phyloP scores from a whole-genome alignment of 2,329 filamentous ascomycete species.

The Calonectria multiphialidica region DNA sequence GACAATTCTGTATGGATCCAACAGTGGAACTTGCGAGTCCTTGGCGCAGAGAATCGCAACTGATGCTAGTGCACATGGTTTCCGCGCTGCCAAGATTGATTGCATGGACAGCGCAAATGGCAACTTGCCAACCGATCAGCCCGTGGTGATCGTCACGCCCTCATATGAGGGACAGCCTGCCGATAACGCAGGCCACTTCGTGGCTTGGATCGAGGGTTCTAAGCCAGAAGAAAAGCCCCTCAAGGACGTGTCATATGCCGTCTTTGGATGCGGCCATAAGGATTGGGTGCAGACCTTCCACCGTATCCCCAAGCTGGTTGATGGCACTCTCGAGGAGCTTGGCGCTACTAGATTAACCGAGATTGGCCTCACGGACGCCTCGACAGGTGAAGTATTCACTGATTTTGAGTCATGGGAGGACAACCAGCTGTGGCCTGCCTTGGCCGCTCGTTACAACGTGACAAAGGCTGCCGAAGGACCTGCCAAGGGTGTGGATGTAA shows the following conservation, averaged over 20 bases:
- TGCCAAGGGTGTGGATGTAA: conserved; percentile 10
- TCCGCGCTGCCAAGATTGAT: conserved; percentile 62
- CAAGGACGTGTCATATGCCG: conserved; percentile 70
- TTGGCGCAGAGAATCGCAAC: conserved; percentile 73
- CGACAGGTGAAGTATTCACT: conserved; percentile 72
- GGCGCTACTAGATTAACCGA: conserved; percentile 50
- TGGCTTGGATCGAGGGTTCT: conserved; percentile 71
- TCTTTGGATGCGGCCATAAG: conserved; percentile 74
- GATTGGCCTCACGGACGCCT: conserved; percentile 69
- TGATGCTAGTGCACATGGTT: conserved; percentile 70
- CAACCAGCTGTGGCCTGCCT: conserved; percentile 59
- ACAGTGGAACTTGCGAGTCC: conserved; percentile 79
- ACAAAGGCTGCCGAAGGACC: neutral
- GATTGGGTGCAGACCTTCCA: conserved; percentile 75
- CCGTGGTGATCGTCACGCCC: conserved; percentile 74
- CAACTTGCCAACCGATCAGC: conserved; percentile 68
- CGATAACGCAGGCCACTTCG: conserved; percentile 77
- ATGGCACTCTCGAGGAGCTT: conserved; percentile 59
- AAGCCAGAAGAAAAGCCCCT: conserved; percentile 58
- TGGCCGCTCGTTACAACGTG: conserved; percentile 54
- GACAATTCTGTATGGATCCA: conserved; percentile 77
- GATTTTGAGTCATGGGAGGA: conserved; percentile 77
- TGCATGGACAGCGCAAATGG: conserved; percentile 71
- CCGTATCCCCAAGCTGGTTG: conserved; percentile 71
- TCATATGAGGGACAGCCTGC: conserved; percentile 81